These are phyloP conservation scores for Fraxinus anomala DNA, from an alignment of 257 asterid genomes.

Conservation along the genomic window DNA sequence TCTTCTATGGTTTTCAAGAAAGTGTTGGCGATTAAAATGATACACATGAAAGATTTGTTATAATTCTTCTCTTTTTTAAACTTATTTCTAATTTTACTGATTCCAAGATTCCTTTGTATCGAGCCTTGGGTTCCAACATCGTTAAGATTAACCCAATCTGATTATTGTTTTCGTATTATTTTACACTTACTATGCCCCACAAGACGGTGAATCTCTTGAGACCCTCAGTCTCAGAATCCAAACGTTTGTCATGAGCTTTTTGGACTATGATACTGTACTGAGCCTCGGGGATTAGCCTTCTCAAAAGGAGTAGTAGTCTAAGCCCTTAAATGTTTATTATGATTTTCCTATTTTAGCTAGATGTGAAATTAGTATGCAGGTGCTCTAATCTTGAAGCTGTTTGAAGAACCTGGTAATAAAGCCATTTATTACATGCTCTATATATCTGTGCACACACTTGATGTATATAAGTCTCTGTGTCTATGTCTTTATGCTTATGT, in stretches of 20 bases:
- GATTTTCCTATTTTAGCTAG: too few species aligned
- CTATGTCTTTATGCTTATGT: slow-evolving; percentile 9
- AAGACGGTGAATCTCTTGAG: too few species aligned
- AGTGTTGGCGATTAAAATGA: slow-evolving; percentile 1
- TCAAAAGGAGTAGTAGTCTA: neutral
- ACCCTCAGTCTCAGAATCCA: neutral
- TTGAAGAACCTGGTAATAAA: too few species aligned
- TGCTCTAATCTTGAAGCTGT: too few species aligned
- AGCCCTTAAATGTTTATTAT: neutral
- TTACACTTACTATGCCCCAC: neutral
- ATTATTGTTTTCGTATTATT: neutral
- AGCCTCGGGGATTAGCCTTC: neutral
- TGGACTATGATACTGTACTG: neutral
- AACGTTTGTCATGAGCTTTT: neutral
- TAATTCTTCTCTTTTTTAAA: slow-evolving; percentile 2
- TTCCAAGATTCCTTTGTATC: slow-evolving; percentile 1
- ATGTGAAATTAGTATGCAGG: too few species aligned
- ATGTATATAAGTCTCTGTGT: neutral
- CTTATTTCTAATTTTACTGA: too few species aligned
- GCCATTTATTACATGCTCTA: too few species aligned
- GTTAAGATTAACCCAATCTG: neutral
- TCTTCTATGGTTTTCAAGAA: slow-evolving; percentile 14
- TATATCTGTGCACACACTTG: too few species aligned
- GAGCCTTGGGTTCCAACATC: neutral
- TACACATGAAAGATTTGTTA: neutral